Evolutionary conservation across 345 rosid species (phyloP).

Genomic region (Brassica nigra): DNA sequence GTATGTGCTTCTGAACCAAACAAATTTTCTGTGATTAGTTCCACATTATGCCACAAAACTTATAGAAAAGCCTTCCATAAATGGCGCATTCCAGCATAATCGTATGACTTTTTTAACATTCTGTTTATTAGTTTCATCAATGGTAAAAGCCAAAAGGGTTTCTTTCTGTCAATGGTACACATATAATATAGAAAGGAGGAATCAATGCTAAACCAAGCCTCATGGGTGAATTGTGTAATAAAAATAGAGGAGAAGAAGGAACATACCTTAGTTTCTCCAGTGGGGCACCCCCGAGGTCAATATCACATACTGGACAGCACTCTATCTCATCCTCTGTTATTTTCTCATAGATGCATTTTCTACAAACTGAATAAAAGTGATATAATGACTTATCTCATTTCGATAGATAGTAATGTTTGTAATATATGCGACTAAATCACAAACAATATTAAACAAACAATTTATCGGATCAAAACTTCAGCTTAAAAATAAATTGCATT

Average conservation of each 20-base stretch:
- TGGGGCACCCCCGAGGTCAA: slow-evolving; percentile 78
- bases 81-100: slow-evolving; percentile 16
- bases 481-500: not conserved
- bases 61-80: not conserved
- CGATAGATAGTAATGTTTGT: not conserved
- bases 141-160: not conserved
- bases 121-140: not conserved
- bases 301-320: slow-evolving; percentile 78
- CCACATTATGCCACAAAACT: slow-evolving; percentile 11
- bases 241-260: slow-evolving; percentile 21
- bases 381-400: slow-evolving; percentile 15
- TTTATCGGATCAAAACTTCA: not conserved
- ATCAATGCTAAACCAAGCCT: slow-evolving; percentile 20
- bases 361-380: slow-evolving; percentile 63
- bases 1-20: slow-evolving; percentile 10
- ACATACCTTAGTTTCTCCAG: slow-evolving; percentile 83
- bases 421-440: slow-evolving; percentile 5
- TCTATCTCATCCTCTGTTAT: slow-evolving; percentile 76
- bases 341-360: slow-evolving; percentile 81
- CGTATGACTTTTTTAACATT: not conserved
- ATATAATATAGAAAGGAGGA: not conserved
- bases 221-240: not conserved
- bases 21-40: not conserved
- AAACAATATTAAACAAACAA: not conserved
- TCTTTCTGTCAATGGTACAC: not conserved